A percentile compares a stretch with the other conserved stretches of the same genome.
Evolutionary conservation across 192 early-diverging fungal genomes (phyloP).

Genomic region (Podila epigama): DNA sequence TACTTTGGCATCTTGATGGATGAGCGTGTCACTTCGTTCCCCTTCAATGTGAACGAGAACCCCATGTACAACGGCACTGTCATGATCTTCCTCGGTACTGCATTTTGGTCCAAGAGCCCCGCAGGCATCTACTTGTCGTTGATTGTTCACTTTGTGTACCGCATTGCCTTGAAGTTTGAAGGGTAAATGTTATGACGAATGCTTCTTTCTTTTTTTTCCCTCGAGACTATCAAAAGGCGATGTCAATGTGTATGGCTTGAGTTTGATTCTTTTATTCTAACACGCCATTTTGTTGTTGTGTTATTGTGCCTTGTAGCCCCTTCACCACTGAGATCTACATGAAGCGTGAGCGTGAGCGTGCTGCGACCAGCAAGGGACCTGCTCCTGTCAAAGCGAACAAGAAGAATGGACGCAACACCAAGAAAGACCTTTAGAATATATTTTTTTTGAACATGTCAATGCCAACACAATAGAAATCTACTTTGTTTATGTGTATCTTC

Average conservation of each 20-base stretch:
- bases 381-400: conserved; percentile 1
- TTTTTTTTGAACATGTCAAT: neutral
- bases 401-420: conserved; percentile 7
- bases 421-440: conserved; percentile 30
- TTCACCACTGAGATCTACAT: conserved; percentile 86
- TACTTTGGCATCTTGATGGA: conserved; percentile 96
- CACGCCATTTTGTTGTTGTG: neutral
- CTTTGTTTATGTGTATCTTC: too few species aligned
- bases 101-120: conserved; percentile 76
- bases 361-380: conserved; percentile 3
- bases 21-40: conserved; percentile 84
- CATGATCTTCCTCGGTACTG: conserved; percentile 82
- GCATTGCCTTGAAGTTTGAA: conserved; percentile 78
- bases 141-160: conserved; percentile 80
- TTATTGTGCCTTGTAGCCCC: conserved; percentile 55
- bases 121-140: conserved; percentile 75
- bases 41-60: conserved; percentile 91
- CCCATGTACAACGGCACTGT: conserved; percentile 97
- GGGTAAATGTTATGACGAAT: conserved; percentile 59
- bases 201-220: neutral
- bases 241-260: too few species aligned
- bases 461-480: neutral
- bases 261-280: too few species aligned
- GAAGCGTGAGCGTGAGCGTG: conserved; percentile 48
- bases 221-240: too few species aligned